Conservation (phyloP, 441 rosid species). For the Brassica hybrid region DNA sequence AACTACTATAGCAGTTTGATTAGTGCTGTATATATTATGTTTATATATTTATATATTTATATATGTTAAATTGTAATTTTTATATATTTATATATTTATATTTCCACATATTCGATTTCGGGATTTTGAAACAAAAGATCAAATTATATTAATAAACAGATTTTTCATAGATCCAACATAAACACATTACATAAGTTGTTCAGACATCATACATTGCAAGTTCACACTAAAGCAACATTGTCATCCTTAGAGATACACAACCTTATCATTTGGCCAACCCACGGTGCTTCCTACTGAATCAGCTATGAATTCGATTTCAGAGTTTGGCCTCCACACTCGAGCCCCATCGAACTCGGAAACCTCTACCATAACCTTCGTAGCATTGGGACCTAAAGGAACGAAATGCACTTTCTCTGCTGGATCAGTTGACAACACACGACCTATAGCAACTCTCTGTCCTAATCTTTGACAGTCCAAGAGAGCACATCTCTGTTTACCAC, state of each 20-base stretch:
- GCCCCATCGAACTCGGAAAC: neutral
- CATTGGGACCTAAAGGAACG: neutral
- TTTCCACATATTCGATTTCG: neutral
- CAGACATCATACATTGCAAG: neutral
- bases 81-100: too few relatives aligned
- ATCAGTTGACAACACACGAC: conserved; percentile 2
- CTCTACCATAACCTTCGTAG: neutral
- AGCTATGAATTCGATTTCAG: too few relatives aligned
- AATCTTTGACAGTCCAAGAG: neutral
- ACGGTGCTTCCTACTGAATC: neutral
- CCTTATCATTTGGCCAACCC: conserved; percentile 8
- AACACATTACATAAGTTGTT: neutral
- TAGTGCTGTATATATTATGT: too few relatives aligned
- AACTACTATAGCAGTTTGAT: too few relatives aligned
- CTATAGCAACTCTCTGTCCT: neutral
- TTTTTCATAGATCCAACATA: neutral
- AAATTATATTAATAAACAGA: neutral
- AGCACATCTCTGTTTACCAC: neutral
- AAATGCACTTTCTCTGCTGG: neutral
- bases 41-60: too few relatives aligned
- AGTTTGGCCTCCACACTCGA: too few relatives aligned
- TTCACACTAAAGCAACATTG: neutral
- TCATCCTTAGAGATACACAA: neutral
- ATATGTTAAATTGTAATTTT: too few relatives aligned
- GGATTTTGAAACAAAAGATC: neutral